Conservation (phyloP, 495 filamentous ascomycete species). For the Penicillium odoratum region DNA sequence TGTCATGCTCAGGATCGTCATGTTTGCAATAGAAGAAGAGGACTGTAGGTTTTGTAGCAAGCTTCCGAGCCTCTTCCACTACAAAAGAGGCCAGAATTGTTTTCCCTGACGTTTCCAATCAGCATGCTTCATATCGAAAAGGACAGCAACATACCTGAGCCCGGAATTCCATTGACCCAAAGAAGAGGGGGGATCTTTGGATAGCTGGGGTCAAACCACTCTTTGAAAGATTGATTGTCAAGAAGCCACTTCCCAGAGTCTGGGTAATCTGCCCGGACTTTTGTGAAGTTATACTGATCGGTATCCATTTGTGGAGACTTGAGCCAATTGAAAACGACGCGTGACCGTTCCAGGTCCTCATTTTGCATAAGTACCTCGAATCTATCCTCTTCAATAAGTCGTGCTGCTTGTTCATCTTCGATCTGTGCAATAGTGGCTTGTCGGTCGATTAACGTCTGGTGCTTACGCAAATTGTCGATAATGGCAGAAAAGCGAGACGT, state of each 20-base stretch:
- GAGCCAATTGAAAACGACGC: not conserved
- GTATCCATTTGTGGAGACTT: conserved; percentile 2
- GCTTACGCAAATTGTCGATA: not conserved
- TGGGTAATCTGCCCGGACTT: not conserved
- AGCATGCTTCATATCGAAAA: too few species aligned
- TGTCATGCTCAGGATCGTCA: conserved; percentile 5
- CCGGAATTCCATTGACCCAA: conserved; percentile 4
- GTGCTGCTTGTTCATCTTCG: not conserved
- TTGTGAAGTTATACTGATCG: not conserved
- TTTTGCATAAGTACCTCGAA: not conserved
- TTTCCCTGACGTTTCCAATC: too few species aligned
- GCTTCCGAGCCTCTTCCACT: not conserved
- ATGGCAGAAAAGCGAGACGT: not conserved
- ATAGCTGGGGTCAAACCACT: conserved; percentile 3
- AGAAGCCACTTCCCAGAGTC: conserved; percentile 5
- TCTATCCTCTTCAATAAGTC: not conserved
- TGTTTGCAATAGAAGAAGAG: conserved; percentile 10
- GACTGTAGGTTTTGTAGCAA: conserved; percentile 1
- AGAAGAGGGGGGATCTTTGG: conserved; percentile 4
- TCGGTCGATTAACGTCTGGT: not conserved
- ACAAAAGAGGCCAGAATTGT: too few species aligned
- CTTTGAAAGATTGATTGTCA: conserved; percentile 1
- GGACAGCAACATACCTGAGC: too few species aligned
- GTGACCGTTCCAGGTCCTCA: too few species aligned
- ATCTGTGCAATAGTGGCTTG: not conserved